These are phyloP conservation scores for Arachis stenosperma DNA, from an alignment of 306 rosid genomes.

Conservation along the genomic window DNA sequence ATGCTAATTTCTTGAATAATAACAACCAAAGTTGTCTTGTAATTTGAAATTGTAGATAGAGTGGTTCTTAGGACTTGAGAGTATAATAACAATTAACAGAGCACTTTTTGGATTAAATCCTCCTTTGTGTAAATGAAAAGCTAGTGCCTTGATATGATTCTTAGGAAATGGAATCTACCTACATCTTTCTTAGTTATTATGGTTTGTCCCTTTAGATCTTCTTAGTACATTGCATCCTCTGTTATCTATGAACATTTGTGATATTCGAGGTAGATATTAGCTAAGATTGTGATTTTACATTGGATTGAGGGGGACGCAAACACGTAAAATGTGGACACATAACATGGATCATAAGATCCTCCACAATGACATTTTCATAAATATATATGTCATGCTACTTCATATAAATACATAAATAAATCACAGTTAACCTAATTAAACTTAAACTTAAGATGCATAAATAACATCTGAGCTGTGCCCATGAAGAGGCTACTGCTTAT, in stretches of 20 bases:
- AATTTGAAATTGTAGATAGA: background rate
- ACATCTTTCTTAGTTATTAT: background rate
- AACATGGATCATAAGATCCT: too few relatives aligned
- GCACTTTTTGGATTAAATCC: background rate
- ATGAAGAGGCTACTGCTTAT: too few relatives aligned
- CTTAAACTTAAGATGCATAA: too few relatives aligned
- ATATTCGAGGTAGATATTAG: background rate
- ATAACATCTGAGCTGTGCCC: too few relatives aligned
- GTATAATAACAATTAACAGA: background rate
- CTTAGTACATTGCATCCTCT: constrained; percentile 15
- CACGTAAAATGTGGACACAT: too few relatives aligned
- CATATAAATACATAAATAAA: too few relatives aligned
- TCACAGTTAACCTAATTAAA: too few relatives aligned
- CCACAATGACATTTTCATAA: too few relatives aligned
- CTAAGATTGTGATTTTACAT: too few relatives aligned
- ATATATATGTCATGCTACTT: too few relatives aligned
- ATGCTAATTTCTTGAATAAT: constrained; percentile 16
- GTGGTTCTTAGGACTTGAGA: background rate
- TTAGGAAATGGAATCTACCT: background rate
- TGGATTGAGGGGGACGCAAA: too few relatives aligned
- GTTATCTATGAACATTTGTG: background rate
- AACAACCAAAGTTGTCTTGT: constrained; percentile 5
- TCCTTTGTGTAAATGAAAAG: background rate
- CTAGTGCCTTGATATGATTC: background rate
- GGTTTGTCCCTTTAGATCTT: background rate